Evolutionary conservation across 2,329 filamentous ascomycete genomes (phyloP).

Genomic region (Penicillium italicum): DNA sequence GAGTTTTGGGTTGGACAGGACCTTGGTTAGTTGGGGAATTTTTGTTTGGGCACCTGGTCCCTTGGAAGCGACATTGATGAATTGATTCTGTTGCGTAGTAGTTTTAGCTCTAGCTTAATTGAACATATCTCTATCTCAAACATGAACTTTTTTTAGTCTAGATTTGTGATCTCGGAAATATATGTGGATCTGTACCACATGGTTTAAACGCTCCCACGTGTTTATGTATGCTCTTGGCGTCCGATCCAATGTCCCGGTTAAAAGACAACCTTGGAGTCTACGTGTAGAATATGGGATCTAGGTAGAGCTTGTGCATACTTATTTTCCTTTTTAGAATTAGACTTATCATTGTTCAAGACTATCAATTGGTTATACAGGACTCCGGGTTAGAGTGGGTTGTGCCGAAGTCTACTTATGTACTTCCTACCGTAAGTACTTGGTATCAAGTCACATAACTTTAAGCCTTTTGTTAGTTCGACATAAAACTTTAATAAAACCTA

Average conservation of each 20-base stretch:
- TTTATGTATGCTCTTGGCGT: neutral
- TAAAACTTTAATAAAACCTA: too few species aligned
- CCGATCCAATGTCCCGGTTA: neutral
- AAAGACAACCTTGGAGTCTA: neutral
- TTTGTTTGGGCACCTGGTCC: slow-evolving; percentile 4
- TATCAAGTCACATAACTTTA: too few species aligned
- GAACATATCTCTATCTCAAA: slow-evolving; percentile 16
- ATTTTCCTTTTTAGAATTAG: neutral
- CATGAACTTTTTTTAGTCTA: neutral
- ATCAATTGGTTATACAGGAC: slow-evolving; percentile 1
- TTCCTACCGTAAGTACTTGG: too few species aligned
- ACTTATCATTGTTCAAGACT: neutral
- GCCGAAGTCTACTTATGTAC: too few species aligned
- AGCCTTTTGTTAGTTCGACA: too few species aligned
- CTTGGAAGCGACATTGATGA: slow-evolving; percentile 8
- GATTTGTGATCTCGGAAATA: neutral
- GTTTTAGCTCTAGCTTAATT: slow-evolving; percentile 20
- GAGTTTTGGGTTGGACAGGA: slow-evolving; percentile 19
- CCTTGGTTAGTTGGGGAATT: slow-evolving; percentile 7
- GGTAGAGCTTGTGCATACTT: neutral
- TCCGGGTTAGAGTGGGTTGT: too few species aligned
- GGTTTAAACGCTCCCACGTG: neutral
- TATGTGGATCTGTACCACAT: neutral
- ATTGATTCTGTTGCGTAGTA: slow-evolving; percentile 6
- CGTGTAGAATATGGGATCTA: neutral